Evolutionary conservation across 106 monocot species (phyloP).

Genomic region (Phalaenopsis aphrodite): DNA sequence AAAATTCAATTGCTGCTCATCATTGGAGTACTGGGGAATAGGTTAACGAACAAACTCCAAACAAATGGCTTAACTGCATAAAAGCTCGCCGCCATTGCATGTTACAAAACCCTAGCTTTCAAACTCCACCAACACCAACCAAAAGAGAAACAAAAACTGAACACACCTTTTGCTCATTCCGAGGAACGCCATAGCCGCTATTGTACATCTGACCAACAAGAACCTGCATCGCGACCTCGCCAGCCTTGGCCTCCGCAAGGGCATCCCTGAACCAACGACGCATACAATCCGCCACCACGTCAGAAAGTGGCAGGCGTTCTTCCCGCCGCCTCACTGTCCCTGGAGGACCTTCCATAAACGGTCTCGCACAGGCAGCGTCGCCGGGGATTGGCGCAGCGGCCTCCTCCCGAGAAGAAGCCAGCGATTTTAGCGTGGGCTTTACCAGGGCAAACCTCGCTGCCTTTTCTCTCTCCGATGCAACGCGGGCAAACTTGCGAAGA

Average conservation of each 20-base stretch:
- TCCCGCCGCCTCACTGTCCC: conserved; percentile 5
- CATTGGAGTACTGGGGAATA: neutral
- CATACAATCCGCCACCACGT: conserved; percentile 74
- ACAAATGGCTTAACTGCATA: neutral
- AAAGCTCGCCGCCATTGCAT: neutral
- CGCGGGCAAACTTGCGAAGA: conserved; percentile 6
- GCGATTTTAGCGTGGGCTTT: neutral
- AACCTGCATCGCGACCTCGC: conserved; percentile 81
- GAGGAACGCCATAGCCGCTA: conserved; percentile 61
- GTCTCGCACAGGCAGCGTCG: neutral
- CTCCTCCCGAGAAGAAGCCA: conserved; percentile 1
- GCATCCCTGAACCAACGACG: conserved; percentile 87
- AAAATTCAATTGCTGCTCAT: neutral
- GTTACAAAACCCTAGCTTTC: neutral
- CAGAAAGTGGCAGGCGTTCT: conserved; percentile 42
- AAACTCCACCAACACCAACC: neutral
- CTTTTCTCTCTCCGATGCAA: neutral
- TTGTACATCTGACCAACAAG: conserved; percentile 93
- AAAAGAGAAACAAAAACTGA: neutral
- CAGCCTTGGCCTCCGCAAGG: conserved; percentile 74
- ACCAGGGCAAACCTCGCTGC: neutral
- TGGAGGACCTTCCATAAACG: conserved; percentile 3
- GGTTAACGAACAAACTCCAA: neutral
- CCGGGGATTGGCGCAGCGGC: neutral
- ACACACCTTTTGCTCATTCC: conserved; percentile 65